Base-by-base conservation (phyloP, 2,329 filamentous ascomycete species). In the Fusarium buharicum region DNA sequence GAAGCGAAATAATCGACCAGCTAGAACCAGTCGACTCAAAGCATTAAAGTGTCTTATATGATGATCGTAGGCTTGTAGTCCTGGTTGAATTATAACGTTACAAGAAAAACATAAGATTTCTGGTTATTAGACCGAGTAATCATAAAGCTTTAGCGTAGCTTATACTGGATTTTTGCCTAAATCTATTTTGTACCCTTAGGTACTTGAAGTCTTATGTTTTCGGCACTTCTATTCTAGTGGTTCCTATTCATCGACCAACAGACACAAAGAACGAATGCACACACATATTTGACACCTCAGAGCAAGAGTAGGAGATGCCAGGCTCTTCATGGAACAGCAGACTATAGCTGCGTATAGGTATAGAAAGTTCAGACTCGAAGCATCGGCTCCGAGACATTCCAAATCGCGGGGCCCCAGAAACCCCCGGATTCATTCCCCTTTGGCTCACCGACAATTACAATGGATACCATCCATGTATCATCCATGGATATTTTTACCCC, bases 51-150 rank as follows among this genome's bases (percentile, higher is more conserved):
- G 56, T 69, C 56, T 66, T 69, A 71, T 70, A 69, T 73, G 72
- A 71, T 70, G 64, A 71, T 72, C 70, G 68, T 72, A 67, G 71
- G 70, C 66, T 73, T 69, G 69, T 70, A 66, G 68, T 70, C 68
- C 68, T 66, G 61, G 62, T 60, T 73, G 70, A 73, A 73, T 72
- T 73, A 73, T 75, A 74, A n/a, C n/a, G n/a, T n/a, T n/a, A n/a
- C n/a, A n/a, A n/a, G n/a, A n/a, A n/a, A n/a, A n/a, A n/a, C n/a
- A n/a, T n/a, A n/a, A n/a, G n/a, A n/a, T n/a, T n/a, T n/a, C n/a
- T n/a, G n/a, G n/a, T n/a, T n/a, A n/a, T n/a, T n/a, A n/a, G n/a
- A n/a, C n/a, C n/a, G n/a, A n/a, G n/a, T n/a, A n/a, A n/a, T n/a
- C n/a, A n/a, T n/a, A n/a, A n/a, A n/a, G n/a, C n/a, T n/a, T n/a